Evolutionary conservation across 2,329 filamentous ascomycete species (phyloP).

Genomic region (Endocalyx cinctus): DNA sequence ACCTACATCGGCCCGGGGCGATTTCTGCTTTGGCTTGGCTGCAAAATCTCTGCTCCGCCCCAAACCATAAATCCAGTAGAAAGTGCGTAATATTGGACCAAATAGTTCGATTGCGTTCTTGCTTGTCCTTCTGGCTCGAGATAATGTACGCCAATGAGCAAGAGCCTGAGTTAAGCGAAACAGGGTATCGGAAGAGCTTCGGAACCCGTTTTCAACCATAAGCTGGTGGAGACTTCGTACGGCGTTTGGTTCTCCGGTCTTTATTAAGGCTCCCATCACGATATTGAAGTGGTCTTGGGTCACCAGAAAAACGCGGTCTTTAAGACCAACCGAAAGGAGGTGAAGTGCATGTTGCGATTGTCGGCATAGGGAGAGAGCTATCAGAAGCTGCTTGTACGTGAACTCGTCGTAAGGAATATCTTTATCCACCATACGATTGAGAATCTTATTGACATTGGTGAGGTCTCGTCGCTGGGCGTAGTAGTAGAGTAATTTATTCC

Average conservation of each 20-base stretch:
- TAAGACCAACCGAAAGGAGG: slow-evolving; percentile 40
- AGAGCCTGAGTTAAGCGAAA: slow-evolving; percentile 40
- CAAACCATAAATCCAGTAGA: slow-evolving; percentile 25
- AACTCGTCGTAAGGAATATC: slow-evolving; percentile 43
- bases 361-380: slow-evolving; percentile 43
- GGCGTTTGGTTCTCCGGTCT: slow-evolving; percentile 37
- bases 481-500: slow-evolving; percentile 72
- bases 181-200: slow-evolving; percentile 38
- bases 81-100: slow-evolving; percentile 29
- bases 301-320: slow-evolving; percentile 41
- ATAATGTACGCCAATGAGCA: slow-evolving; percentile 28
- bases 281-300: slow-evolving; percentile 46
- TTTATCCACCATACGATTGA: slow-evolving; percentile 44
- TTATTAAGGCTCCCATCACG: slow-evolving; percentile 48
- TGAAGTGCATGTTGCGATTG: slow-evolving; percentile 47
- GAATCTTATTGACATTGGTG: slow-evolving; percentile 41
- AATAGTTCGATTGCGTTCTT: slow-evolving; percentile 21
- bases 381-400: slow-evolving; percentile 47
- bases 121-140: slow-evolving; percentile 12
- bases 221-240: slow-evolving; percentile 37
- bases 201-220: slow-evolving; percentile 38
- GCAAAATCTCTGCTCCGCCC: slow-evolving; percentile 7
- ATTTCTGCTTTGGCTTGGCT: slow-evolving; percentile 5
- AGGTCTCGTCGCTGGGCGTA: slow-evolving; percentile 60
- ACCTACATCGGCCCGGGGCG: slow-evolving; percentile 3